phyloP scores from a whole-genome alignment of 257 asterid species.

The Ophiorrhiza pumila region DNA sequence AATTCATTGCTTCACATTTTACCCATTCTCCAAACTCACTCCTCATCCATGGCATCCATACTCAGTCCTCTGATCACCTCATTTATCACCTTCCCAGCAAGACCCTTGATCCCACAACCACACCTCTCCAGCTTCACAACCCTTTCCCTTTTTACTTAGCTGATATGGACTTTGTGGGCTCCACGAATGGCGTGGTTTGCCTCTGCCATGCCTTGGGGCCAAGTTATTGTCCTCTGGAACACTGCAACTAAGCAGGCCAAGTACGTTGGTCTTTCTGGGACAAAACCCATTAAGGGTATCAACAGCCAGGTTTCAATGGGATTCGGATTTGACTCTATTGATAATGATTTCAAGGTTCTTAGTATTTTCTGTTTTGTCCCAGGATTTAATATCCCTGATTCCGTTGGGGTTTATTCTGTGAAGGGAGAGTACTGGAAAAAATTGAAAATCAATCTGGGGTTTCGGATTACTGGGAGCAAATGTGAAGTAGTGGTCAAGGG shows the following conservation, averaged over 20 bases:
- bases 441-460: not conserved
- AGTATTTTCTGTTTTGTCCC: not conserved
- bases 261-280: too few relatives aligned
- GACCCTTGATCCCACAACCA: not conserved
- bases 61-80: not conserved
- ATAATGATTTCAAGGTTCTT: not conserved
- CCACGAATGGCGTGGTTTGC: too few relatives aligned
- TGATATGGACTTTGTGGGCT: too few relatives aligned
- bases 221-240: too few relatives aligned
- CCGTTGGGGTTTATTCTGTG: not conserved
- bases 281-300: too few relatives aligned
- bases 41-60: not conserved
- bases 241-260: too few relatives aligned
- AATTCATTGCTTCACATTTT: not conserved
- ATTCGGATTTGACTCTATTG: not conserved
- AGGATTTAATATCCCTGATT: not conserved
- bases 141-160: not conserved
- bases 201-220: too few relatives aligned
- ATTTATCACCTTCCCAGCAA: not conserved
- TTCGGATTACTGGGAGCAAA: not conserved
- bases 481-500: conserved; percentile 9
- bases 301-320: not conserved
- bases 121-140: not conserved
- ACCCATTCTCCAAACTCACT: not conserved
- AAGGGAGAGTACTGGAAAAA: not conserved